phyloP scores from a whole-genome alignment of 2,329 filamentous ascomycete species.

The Aspergillus neotritici region DNA sequence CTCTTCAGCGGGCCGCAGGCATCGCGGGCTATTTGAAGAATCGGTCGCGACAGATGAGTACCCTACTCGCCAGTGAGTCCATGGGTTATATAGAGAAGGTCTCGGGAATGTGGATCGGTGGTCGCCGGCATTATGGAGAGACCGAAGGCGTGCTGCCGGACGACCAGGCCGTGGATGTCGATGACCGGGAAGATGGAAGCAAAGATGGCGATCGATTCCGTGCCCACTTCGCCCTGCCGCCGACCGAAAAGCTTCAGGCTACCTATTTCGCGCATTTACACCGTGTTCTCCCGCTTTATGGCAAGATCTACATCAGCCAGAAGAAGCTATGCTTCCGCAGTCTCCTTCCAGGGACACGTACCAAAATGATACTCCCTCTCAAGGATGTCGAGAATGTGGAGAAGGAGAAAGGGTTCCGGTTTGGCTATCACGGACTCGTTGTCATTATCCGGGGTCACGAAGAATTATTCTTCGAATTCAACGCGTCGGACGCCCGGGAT shows the following conservation, averaged over 20 bases:
- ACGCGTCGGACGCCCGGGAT: slow-evolving; percentile 68
- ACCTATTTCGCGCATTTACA: slow-evolving; percentile 92
- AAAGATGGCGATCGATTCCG: slow-evolving; percentile 66
- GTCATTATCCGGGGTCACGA: slow-evolving; percentile 92
- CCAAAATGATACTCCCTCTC: slow-evolving; percentile 85
- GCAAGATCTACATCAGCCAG: slow-evolving; percentile 92
- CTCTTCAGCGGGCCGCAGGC: slow-evolving; percentile 74
- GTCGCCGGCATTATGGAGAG: slow-evolving; percentile 80
- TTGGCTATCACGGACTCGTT: slow-evolving; percentile 84
- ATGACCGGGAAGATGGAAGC: slow-evolving; percentile 51
- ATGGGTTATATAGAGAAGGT: slow-evolving; percentile 97
- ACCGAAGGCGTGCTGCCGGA: slow-evolving; percentile 61
- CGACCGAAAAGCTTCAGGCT: slow-evolving; percentile 74
- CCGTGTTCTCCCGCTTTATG: slow-evolving; percentile 83
- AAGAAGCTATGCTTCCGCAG: slow-evolving; percentile 89
- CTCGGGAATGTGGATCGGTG: slow-evolving; percentile 93
- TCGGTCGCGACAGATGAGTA: slow-evolving; percentile 75
- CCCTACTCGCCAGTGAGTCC: slow-evolving; percentile 76
- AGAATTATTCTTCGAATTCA: slow-evolving; percentile 94
- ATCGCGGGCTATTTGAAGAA: slow-evolving; percentile 77
- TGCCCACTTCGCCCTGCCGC: slow-evolving; percentile 82
- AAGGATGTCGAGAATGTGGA: slow-evolving; percentile 88
- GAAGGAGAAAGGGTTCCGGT: slow-evolving; percentile 90
- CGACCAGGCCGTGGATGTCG: slow-evolving; percentile 54
- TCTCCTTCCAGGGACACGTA: slow-evolving; percentile 78